Conservation (phyloP, 129 eudicot species). For the Flaveria linearis region DNA sequence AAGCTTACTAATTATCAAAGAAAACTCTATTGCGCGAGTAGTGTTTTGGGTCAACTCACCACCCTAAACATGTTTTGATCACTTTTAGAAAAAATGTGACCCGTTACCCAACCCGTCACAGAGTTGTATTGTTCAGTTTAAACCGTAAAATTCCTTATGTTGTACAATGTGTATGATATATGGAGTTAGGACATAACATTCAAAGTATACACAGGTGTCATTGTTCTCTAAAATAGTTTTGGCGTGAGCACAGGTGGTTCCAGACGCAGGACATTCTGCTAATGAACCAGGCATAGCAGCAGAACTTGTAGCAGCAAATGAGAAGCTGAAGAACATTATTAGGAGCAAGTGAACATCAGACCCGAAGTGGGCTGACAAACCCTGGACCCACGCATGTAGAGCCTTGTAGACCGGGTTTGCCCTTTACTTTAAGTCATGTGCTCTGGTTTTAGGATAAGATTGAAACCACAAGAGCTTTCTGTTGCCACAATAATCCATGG, state of each 20-base stretch:
- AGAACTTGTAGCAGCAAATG: constrained; percentile 95
- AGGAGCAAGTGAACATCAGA: constrained; percentile 22
- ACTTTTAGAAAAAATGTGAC: neutral
- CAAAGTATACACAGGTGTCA: constrained; percentile 2
- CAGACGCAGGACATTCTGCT: constrained; percentile 96
- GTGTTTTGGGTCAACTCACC: neutral
- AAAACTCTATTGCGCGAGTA: neutral
- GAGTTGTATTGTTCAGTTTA: neutral
- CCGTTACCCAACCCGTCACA: neutral
- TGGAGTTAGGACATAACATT: neutral
- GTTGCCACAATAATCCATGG: constrained; percentile 15
- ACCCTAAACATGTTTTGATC: neutral
- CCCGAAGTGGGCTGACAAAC: too few relatives aligned
- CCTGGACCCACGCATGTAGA: too few relatives aligned
- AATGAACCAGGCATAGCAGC: constrained; percentile 82
- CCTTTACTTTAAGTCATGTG: neutral
- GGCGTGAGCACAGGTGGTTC: constrained; percentile 56
- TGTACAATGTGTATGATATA: neutral
- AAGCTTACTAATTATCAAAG: neutral
- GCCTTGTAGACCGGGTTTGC: too few relatives aligned
- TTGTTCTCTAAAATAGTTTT: neutral
- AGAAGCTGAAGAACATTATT: constrained; percentile 63
- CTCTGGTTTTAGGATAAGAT: constrained; percentile 20
- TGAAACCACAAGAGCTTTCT: constrained; percentile 14
- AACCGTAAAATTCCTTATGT: neutral